Evolutionary conservation across 106 monocot species (phyloP).

Genomic region (Dendrobium nobile): DNA sequence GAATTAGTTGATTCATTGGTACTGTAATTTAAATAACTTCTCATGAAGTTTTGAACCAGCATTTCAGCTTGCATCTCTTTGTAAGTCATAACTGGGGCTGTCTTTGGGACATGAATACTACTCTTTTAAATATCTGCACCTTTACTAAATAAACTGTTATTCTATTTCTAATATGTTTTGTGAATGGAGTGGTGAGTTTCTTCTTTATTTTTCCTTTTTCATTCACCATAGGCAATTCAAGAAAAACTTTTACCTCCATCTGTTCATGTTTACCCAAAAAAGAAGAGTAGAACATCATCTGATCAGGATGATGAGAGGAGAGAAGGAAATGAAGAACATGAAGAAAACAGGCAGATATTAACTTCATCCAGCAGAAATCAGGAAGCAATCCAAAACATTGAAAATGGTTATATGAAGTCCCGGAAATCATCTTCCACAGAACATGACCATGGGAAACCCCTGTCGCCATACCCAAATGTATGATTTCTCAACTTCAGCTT

Average conservation of each 20-base stretch:
- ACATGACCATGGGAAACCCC: conserved; percentile 9
- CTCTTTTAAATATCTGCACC: not conserved
- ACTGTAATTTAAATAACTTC: not conserved
- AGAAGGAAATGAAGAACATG: not conserved
- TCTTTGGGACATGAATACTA: too few species aligned
- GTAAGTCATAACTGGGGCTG: too few species aligned
- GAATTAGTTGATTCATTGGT: not conserved
- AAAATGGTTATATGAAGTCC: conserved; percentile 13
- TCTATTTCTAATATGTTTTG: not conserved
- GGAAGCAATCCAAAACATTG: conserved; percentile 2
- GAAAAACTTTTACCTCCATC: conserved; percentile 76
- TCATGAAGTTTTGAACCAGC: not conserved
- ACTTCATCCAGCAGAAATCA: conserved; percentile 12
- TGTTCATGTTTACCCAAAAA: conserved; percentile 61
- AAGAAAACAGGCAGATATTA: conserved; percentile 11
- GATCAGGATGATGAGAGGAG: conserved; percentile 10
- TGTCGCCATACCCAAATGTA: conserved; percentile 47
- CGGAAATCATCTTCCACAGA: conserved; percentile 7
- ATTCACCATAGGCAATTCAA: conserved; percentile 54
- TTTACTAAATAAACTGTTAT: not conserved
- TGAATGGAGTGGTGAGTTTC: not conserved
- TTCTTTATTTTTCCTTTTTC: not conserved
- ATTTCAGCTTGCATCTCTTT: too few species aligned
- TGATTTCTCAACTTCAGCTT: conserved; percentile 6
- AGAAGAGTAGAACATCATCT: conserved; percentile 24